Base-by-base conservation (phyloP, 169 alveolate genomes). In the Eimeria falciformis region DNA sequence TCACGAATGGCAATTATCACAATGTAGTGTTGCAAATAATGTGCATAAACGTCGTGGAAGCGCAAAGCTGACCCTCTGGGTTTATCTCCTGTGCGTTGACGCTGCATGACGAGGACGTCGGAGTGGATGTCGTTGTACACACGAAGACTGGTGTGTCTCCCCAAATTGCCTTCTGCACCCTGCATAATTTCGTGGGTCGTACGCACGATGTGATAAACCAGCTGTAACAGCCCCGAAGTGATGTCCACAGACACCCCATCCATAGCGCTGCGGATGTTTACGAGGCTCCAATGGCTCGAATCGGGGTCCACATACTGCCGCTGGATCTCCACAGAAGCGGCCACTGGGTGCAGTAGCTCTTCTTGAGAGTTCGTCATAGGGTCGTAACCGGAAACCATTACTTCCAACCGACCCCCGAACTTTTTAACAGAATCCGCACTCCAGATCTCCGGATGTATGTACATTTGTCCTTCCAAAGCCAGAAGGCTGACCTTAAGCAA, bases 291-390 rank as follows among this genome's bases (percentile, higher is more conserved):
- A 29, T 68, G 86, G 75, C 83, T 56, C 21, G 53, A 29, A 9
- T 23, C 50, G 21, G 53, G 55, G n/a, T 90, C 93, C 33, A 73
- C 75, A 62, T 62, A 73, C 75, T 77, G 90, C 12, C 93, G 62
- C 93, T 77, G 84, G 58, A 90, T 79, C 62, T 73, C 50, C 43
- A 90, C 84, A 17, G 93, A 75, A 3, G 91, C 93, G 7, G 93
- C 37, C 12, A 90, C 83, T 1, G 90, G 90, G 46, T 78, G 93
- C 23, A 90, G 71, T 46, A 90, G 68, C 62, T 90, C 93, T 43
- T 79, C 91, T 33, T 78, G 91, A 4, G 93, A 90, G 62, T 90
- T 90, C 7, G 79, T 78, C 93, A 90, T 90, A 29, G 93, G 93
- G 45, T 90, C 93, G 29, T 90, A 90, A n/a, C 90, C 93, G 5